Base-by-base conservation (phyloP, 257 asterid genomes). In the Primulina eburnea region DNA sequence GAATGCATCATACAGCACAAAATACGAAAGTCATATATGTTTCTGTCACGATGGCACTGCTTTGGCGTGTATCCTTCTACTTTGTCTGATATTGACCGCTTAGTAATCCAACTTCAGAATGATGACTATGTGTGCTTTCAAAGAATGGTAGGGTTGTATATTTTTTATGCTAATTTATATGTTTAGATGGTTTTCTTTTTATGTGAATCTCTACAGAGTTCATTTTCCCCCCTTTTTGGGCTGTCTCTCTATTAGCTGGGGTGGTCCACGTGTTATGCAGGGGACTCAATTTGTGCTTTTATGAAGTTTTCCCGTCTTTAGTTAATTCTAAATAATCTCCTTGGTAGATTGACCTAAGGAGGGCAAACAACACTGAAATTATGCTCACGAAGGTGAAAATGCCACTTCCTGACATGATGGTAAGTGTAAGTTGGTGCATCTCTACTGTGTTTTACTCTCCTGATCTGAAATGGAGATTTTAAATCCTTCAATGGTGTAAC, bases 351-450 rank as follows among this genome's bases (percentile, higher is more conserved):
- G 99, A 94, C 85, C 86, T 94, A 70, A 84, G 97, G 86, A 90
- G 99, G 84, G 99, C 95, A 71, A 88, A 92, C 79, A 94, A 94
- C 81, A 92, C 98, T 60, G 99, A 94, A 80, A 94, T 94, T 76
- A 94, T 94, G 99, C 97, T 94, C 70, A 92, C 99, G 37, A 94
- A 94, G 79, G 99, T 94, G 78, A 94, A 94, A 82, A 94, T 94
- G 97, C 99, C 99, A 71, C 98, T 94, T 80, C 97, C 99, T 62
- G 98, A 94, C 81, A 91, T 94, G 97, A 81, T 92, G 99, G 99
- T 94, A 81, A 84, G 90, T 75, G 59, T 52, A 65, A 52, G 65
- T 56, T 58, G 64, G 24, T 68, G 66, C 70, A 50, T 75, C 24
- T 60, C 68, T 72, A 50, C 53, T 60, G 61, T 70, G 60, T 72